A percentile compares a stretch with the other conserved stretches of the same genome.
Evolutionary conservation across 129 eudicot species (phyloP).

Genomic region (Gnaphalium uliginosum): DNA sequence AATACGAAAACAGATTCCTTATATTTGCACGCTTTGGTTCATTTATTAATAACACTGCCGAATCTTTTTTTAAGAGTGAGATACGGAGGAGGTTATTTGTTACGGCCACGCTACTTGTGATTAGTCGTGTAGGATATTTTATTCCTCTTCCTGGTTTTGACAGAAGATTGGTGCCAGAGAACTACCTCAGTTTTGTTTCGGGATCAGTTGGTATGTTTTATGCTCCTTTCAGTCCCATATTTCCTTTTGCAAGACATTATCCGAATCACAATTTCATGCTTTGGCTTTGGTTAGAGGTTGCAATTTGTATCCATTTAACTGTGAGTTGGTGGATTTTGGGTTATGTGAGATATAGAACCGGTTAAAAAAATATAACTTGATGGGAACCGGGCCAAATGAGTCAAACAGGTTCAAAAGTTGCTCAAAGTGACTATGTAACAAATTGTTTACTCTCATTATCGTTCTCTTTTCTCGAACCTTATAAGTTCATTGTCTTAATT

Average conservation of each 20-base stretch:
- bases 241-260: not conserved
- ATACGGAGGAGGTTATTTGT: constrained; percentile 82
- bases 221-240: not conserved
- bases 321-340: not conserved
- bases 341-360: not conserved
- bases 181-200: constrained; percentile 81
- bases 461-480: not conserved
- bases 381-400: not conserved
- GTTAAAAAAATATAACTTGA: not conserved
- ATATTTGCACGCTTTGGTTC: constrained; percentile 71
- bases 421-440: not conserved
- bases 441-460: not conserved
- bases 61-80: constrained; percentile 93
- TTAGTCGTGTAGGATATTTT: constrained; percentile 89
- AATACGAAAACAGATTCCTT: constrained; percentile 68
- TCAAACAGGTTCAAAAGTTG: too few species aligned
- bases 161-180: constrained; percentile 86
- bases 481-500: constrained; percentile 10
- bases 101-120: constrained; percentile 72
- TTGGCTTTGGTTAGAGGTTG: constrained; percentile 2
- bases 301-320: constrained; percentile 2
- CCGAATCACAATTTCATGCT: not conserved
- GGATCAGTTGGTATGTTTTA: constrained; percentile 73
- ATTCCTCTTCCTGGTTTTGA: constrained; percentile 98
- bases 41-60: constrained; percentile 60